A percentile compares a stretch with the other conserved stretches of the same genome.
These are phyloP conservation scores for Nissolia schottii DNA, from an alignment of 306 rosid species.

Conservation along the genomic window DNA sequence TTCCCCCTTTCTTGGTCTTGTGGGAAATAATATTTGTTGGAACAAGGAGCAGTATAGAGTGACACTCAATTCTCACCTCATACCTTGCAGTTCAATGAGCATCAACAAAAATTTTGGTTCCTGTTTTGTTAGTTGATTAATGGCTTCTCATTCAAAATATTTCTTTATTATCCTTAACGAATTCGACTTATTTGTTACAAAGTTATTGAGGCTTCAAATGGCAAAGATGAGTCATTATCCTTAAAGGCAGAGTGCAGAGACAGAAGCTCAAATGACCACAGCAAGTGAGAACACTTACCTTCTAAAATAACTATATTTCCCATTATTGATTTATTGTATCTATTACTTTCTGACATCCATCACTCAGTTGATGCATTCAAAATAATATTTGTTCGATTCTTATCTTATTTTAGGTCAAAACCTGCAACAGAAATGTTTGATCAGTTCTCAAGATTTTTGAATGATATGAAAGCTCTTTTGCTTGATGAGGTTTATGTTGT, in stretches of 20 bases:
- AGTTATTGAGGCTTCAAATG: conserved; percentile 36
- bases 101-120: conserved; percentile 6
- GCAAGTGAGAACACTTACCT: conserved; percentile 42
- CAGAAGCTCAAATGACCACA: conserved; percentile 31
- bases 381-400: neutral
- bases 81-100: neutral
- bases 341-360: conserved; percentile 13
- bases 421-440: conserved; percentile 2
- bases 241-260: conserved; percentile 30
- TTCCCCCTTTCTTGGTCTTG: neutral
- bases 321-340: conserved; percentile 1
- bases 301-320: neutral
- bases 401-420: conserved; percentile 37
- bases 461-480: conserved; percentile 64
- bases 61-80: neutral
- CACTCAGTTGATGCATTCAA: neutral
- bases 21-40: neutral
- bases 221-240: conserved; percentile 31
- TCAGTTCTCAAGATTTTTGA: conserved; percentile 42
- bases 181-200: conserved; percentile 26
- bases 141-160: neutral
- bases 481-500: conserved; percentile 60
- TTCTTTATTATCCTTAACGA: conserved; percentile 19
- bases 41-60: neutral
- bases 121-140: neutral